These are phyloP conservation scores for Apocynum venetum DNA, from an alignment of 257 asterid species.

Conservation along the genomic window DNA sequence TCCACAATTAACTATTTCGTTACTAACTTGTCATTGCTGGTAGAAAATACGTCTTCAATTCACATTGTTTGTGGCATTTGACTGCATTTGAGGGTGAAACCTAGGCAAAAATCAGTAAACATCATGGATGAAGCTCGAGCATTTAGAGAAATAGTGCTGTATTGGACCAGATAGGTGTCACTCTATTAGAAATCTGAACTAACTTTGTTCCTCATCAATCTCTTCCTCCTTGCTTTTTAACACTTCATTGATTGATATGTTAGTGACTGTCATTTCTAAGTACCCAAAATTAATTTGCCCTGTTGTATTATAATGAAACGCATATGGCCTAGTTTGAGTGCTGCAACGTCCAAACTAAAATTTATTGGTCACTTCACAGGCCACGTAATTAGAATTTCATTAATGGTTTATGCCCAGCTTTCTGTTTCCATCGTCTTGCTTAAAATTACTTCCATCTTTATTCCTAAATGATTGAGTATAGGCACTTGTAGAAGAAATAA, in stretches of 20 bases:
- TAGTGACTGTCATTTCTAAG: background rate
- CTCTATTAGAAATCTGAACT: background rate
- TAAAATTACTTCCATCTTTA: background rate
- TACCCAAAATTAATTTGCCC: background rate
- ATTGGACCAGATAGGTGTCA: constrained; percentile 16
- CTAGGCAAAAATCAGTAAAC: constrained; percentile 1
- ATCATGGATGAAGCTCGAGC: constrained; percentile 4
- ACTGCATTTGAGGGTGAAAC: constrained; percentile 4
- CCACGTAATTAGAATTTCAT: background rate
- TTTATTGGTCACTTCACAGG: constrained; percentile 1
- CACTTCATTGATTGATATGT: background rate
- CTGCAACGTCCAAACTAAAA: background rate
- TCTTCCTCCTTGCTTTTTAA: constrained; percentile 5
- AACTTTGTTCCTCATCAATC: background rate
- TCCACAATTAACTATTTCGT: constrained; percentile 5
- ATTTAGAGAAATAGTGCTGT: background rate
- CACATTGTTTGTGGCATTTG: constrained; percentile 1
- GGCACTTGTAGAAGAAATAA: background rate
- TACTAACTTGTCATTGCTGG: background rate
- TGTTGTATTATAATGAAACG: background rate
- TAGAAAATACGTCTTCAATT: background rate
- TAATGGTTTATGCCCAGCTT: background rate
- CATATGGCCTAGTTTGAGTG: background rate
- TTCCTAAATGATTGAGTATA: background rate
- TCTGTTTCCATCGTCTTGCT: background rate